A percentile compares a stretch with the other conserved stretches of the same genome.
Evolutionary conservation across 2,329 filamentous ascomycete species (phyloP).

Genomic region (Alternaria conjuncta): DNA sequence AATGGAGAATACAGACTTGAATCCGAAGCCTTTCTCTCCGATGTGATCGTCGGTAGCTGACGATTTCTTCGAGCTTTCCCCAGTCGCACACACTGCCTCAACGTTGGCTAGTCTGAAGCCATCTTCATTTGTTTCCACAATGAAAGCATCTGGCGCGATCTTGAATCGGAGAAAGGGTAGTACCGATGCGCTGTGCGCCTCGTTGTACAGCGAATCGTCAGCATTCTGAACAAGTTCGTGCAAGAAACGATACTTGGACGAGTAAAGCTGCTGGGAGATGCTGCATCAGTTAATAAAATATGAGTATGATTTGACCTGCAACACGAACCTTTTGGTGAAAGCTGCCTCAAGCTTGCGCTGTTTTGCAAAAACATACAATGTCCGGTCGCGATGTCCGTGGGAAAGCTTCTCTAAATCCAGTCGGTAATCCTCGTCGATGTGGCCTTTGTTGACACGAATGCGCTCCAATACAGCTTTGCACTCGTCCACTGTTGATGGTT

Average conservation of each 20-base stretch:
- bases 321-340: conserved; percentile 21
- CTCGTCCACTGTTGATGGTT: conserved; percentile 18
- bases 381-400: conserved; percentile 1
- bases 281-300: conserved; percentile 5
- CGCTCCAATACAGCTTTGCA: conserved; percentile 19
- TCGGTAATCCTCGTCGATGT: conserved; percentile 19
- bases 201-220: conserved; percentile 48
- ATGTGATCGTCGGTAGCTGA: conserved; percentile 29
- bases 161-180: conserved; percentile 30
- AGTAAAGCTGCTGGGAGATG: conserved; percentile 31
- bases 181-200: background rate
- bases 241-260: conserved; percentile 32
- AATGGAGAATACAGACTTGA: conserved; percentile 47
- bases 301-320: background rate
- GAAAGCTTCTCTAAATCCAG: conserved; percentile 11
- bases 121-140: conserved; percentile 55
- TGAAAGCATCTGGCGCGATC: conserved; percentile 37
- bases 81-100: conserved; percentile 48
- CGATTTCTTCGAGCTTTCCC: conserved; percentile 46
- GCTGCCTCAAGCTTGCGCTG: conserved; percentile 20
- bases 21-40: conserved; percentile 49
- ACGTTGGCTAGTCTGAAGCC: conserved; percentile 49
- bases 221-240: conserved; percentile 52
- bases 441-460: conserved; percentile 23
- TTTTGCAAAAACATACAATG: conserved; percentile 11